These are phyloP conservation scores for Trichodelitschia bisporula DNA, from an alignment of 495 filamentous ascomycete genomes.

Conservation along the genomic window DNA sequence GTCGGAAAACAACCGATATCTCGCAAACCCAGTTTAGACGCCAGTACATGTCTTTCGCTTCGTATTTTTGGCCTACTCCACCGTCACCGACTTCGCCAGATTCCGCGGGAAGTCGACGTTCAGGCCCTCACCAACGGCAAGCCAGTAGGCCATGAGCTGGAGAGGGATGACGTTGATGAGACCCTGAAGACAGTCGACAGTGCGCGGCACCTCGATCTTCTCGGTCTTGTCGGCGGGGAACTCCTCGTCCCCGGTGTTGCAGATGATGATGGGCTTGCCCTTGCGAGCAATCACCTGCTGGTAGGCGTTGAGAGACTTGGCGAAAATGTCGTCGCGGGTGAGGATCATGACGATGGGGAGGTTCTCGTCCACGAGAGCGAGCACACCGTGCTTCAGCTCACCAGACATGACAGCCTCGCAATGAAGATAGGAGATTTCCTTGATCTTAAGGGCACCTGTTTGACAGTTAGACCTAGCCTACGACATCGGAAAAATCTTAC, in stretches of 20 bases:
- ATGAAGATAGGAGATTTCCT: slow-evolving; percentile 98
- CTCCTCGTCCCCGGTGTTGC: slow-evolving; percentile 73
- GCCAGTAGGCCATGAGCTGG: slow-evolving; percentile 95
- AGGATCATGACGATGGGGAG: slow-evolving; percentile 99
- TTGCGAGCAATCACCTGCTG: slow-evolving; percentile 93
- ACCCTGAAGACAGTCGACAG: slow-evolving; percentile 85
- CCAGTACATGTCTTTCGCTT: no score
- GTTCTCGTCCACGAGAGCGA: slow-evolving; percentile 92
- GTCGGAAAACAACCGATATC: no score
- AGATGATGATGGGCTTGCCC: slow-evolving; percentile 93
- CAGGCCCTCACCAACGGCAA: slow-evolving; percentile 81
- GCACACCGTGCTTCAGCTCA: slow-evolving; percentile 92
- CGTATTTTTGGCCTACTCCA: slow-evolving; percentile 40
- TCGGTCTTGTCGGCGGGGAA: slow-evolving; percentile 69
- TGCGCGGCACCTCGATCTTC: slow-evolving; percentile 93
- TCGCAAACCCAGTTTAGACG: no score
- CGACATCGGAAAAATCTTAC: slow-evolving; percentile 18
- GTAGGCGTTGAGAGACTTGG: slow-evolving; percentile 93
- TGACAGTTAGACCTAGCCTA: background rate
- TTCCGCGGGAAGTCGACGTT: slow-evolving; percentile 97
- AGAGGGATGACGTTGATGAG: slow-evolving; percentile 93
- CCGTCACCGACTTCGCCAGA: slow-evolving; percentile 94
- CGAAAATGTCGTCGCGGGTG: slow-evolving; percentile 83
- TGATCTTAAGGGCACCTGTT: slow-evolving; percentile 77
- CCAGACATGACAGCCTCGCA: slow-evolving; percentile 99